These are phyloP conservation scores for Dendrothele bispora DNA, from an alignment of 768 basidiomycete genomes.

Conservation along the genomic window DNA sequence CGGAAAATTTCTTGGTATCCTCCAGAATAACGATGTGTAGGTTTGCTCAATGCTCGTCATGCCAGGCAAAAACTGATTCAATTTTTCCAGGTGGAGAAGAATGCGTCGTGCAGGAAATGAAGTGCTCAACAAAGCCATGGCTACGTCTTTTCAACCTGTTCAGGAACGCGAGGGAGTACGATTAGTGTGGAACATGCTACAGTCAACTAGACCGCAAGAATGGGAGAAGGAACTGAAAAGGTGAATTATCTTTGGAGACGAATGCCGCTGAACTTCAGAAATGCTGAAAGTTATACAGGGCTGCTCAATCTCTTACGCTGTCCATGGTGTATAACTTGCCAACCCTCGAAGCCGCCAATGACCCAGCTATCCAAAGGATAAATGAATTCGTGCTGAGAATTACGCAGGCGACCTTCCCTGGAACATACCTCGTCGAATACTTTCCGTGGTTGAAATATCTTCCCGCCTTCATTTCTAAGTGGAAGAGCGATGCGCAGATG, in stretches of 20 bases:
- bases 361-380: not conserved
- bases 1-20: slow-evolving; percentile 24
- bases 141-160: slow-evolving; percentile 7
- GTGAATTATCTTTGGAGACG: not conserved
- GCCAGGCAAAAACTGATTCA: not conserved
- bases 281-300: not conserved
- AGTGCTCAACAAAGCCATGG: slow-evolving; percentile 9
- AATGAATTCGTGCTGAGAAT: not conserved
- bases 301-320: not conserved
- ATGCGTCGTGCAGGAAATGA: slow-evolving; percentile 29
- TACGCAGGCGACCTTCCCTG: not conserved
- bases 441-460: not conserved
- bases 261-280: not conserved
- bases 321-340: not conserved
- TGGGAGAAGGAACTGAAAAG: no score
- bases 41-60: not conserved
- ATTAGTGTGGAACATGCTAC: slow-evolving; percentile 2
- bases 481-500: not conserved
- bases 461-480: not conserved
- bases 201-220: slow-evolving; percentile 11
- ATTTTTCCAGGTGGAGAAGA: slow-evolving; percentile 24
- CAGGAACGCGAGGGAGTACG: slow-evolving; percentile 11
- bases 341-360: not conserved
- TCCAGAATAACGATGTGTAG: slow-evolving; percentile 20
- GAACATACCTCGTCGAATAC: not conserved